Conservation (phyloP, 1,284 basidiomycete genomes). For the Puccinia novopanici region DNA sequence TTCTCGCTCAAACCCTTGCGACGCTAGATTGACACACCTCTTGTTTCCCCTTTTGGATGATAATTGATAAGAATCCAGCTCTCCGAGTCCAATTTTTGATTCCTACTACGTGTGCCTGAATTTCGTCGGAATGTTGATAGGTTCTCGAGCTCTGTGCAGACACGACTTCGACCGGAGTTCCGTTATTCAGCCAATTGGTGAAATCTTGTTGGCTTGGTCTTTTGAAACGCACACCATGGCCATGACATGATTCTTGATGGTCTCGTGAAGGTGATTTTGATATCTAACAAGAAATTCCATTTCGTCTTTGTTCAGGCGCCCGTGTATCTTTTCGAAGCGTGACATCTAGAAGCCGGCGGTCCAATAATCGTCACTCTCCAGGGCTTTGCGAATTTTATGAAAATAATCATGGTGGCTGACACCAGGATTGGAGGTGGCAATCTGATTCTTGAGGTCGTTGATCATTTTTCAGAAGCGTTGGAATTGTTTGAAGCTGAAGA, state of each 20-base stretch:
- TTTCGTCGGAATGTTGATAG: not conserved
- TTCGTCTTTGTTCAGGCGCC: constrained; percentile 6
- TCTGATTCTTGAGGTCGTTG: not conserved
- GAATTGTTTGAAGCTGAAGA: constrained; percentile 14
- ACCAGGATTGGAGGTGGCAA: no score
- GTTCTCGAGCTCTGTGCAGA: not conserved
- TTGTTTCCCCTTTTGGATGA: no score
- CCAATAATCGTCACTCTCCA: constrained; percentile 24
- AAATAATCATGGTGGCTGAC: not conserved
- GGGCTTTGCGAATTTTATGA: not conserved
- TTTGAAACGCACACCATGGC: not conserved
- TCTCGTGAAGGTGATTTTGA: constrained; percentile 26
- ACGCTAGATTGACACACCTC: not conserved
- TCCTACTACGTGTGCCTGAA: constrained; percentile 1
- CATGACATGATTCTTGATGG: not conserved
- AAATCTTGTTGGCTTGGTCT: constrained; percentile 7
- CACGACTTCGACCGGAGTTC: constrained; percentile 20
- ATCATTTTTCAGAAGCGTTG: constrained; percentile 9
- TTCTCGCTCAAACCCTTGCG: not conserved
- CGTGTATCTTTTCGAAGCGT: constrained; percentile 15
- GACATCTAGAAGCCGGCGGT: constrained; percentile 7
- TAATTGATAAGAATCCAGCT: constrained; percentile 27
- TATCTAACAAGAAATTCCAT: constrained; percentile 4
- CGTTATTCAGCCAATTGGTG: not conserved
- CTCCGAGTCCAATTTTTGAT: constrained; percentile 16